Evolutionary conservation across 805 yeast genomes (phyloP), one percentile per base, ranked within the genome.

Genomic region (Metschnikowia reukaufii): DNA sequence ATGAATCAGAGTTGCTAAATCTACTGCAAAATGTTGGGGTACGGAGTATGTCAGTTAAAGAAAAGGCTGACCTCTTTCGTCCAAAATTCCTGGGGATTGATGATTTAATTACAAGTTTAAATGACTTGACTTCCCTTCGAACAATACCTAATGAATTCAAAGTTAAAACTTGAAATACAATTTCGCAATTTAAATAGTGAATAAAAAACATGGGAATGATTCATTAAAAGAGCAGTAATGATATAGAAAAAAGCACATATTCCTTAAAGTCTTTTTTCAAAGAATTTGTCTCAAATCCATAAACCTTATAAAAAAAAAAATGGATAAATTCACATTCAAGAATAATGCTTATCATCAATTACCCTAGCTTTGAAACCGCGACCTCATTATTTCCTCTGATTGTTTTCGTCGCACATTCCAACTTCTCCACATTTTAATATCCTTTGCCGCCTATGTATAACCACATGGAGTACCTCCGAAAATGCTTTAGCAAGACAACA

Each of bases 401-500:
- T 25, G 29, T 13, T 4, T 9, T 3, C n/a, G n/a, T 25, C 29
- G 5, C 8, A 23, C 10, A 17, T 6, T 15, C 6, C 31, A 21
- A 20, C 15, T 6, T 12, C 21, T 30, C 23, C 34, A 29, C 34
- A 29, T 13, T 18, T 13, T 18, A 18, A 4, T 7, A 27, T 20
- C 29, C 15, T 10, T 13, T 25, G 17, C 31, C 40, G 18, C 15
- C 44, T 13, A 89, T 89, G 97, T 72, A 83, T 51, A 77, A 81
- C 36, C 91, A 86, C 68, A 89, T 92, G 96, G 96, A 92, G 57
- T 86, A 84, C 64, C 78, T 92, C 27, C 84, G 84, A 56, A 74
- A 78, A 65, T 79, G 87, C 55, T 92, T 87, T 67, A 79, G 84
- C 63, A 66, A 72, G 32, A 64, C 84, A 19, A 83, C 95, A 1